A percentile compares a stretch with the other conserved stretches of the same genome.
Evolutionary conservation across 805 yeast species (phyloP).

Genomic region (Candida michaelii): DNA sequence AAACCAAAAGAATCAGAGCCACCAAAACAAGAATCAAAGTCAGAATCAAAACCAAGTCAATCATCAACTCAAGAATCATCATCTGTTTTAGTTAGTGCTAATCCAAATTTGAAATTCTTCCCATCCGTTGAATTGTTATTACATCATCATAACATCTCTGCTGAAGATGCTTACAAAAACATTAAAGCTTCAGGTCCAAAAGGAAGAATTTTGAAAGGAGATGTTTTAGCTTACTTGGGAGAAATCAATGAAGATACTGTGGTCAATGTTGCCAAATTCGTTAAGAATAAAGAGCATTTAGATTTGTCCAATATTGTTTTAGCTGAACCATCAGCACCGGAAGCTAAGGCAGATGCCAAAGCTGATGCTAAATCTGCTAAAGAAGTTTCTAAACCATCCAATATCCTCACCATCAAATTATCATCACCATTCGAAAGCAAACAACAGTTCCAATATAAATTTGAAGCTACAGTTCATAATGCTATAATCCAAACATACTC

Average conservation of each 20-base stretch:
- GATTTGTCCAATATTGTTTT: slow-evolving; percentile 64
- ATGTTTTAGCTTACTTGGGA: slow-evolving; percentile 82
- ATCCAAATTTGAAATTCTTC: slow-evolving; percentile 62
- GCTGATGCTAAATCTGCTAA: slow-evolving; percentile 8
- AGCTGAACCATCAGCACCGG: slow-evolving; percentile 26
- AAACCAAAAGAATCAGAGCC: slow-evolving; percentile 16
- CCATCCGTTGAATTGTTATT: slow-evolving; percentile 79
- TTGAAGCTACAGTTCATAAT: slow-evolving; percentile 29
- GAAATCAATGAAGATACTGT: slow-evolving; percentile 59
- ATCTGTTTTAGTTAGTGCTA: slow-evolving; percentile 45
- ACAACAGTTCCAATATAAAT: slow-evolving; percentile 28
- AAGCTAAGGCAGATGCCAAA: slow-evolving; percentile 8
- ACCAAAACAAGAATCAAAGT: slow-evolving; percentile 10
- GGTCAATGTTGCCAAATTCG: slow-evolving; percentile 50
- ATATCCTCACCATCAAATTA: slow-evolving; percentile 26
- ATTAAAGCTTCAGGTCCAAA: slow-evolving; percentile 86
- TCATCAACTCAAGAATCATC: slow-evolving; percentile 9
- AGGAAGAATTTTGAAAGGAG: slow-evolving; percentile 89
- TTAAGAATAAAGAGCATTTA: slow-evolving; percentile 58
- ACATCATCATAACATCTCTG: slow-evolving; percentile 59
- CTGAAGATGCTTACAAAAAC: slow-evolving; percentile 65
- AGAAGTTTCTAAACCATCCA: slow-evolving; percentile 27
- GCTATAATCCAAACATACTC: slow-evolving; percentile 34
- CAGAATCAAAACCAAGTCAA: slow-evolving; percentile 4
- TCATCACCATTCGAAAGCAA: slow-evolving; percentile 27